Evolutionary conservation across 2,329 filamentous ascomycete genomes (phyloP), one percentile per base, ranked within the genome.

Genomic region (Aspergillus calidoustus): DNA sequence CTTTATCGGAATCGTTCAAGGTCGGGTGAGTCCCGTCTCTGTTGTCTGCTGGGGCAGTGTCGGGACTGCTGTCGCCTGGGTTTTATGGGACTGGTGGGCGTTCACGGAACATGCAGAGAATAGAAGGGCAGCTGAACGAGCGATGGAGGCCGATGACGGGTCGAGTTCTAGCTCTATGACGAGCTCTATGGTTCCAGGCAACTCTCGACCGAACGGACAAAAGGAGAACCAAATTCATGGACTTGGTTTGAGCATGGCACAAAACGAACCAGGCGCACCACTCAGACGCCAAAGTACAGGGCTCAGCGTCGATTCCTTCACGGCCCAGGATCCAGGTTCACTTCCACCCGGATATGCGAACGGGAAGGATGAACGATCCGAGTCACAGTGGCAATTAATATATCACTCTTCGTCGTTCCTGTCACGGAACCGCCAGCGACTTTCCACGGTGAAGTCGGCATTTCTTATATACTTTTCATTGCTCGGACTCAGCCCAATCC

Each of bases 391-490:
- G 54, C 64, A 67, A 60, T 66, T 73, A 38, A 70, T 57, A 13
- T 64, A 66, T 57, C 69, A 71, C 53, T 60, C 71, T 30, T 68
- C 74, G 4, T 67, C 76, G 54, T 68, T 86, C 22, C 85, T 86
- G 5, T 79, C 82, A 3, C 79, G 85, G 46, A 87, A 85, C 66
- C 85, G 87, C 64, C 84, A 88, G 64, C 84, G 88, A 3, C 76
- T 97, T 4, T 88, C 90, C 38, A 97, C 95, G 0, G 88, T 93
- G 68, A 98, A 98, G 78, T 97, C 93, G 0, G 93, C 93, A 0
- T 83, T 96, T 43, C 84, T 98, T 54, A 98, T 98, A 71, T 97
- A 96, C 79, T 96, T 91, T 68, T 93, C 93, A 4, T 84, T 99
- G 15, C 87, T 98, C 3, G 95, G 94, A 11, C 85, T 99, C 4